Percentiles rank a stretch among this genome's conserved stretches.
Evolutionary conservation across 1,139 yeast genomes (phyloP).

Genomic region (Magnusiomyces tetraspermus): DNA sequence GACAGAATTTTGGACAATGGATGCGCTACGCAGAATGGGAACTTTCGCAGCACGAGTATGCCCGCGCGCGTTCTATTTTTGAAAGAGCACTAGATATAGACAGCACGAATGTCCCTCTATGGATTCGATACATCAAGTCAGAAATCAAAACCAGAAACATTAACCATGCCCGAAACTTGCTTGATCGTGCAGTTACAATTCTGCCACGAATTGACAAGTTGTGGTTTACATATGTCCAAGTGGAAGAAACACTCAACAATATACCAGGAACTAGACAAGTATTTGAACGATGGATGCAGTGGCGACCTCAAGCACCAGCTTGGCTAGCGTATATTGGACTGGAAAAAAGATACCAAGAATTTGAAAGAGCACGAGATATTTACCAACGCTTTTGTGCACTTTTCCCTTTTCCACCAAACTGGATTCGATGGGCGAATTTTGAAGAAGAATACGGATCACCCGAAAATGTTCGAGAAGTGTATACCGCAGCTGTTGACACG

Average conservation of each 20-base stretch:
- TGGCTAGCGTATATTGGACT: conserved; percentile 72
- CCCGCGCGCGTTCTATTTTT: conserved; percentile 72
- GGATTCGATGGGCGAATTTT: conserved; percentile 57
- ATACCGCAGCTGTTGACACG: conserved; percentile 56
- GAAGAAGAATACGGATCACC: conserved; percentile 48
- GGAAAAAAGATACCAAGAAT: conserved; percentile 59
- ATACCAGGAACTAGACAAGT: conserved; percentile 52
- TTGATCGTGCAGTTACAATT: conserved; percentile 66
- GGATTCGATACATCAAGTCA: conserved; percentile 75
- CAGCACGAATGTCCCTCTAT: conserved; percentile 63
- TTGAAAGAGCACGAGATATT: conserved; percentile 46
- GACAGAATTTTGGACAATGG: conserved; percentile 83
- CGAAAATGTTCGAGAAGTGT: conserved; percentile 50
- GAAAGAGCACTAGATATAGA: conserved; percentile 82
- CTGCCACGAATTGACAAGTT: conserved; percentile 76
- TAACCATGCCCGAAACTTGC: conserved; percentile 79
- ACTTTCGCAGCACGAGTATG: conserved; percentile 63
- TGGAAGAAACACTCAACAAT: conserved; percentile 73
- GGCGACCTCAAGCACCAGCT: conserved; percentile 48
- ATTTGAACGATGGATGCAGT: conserved; percentile 71
- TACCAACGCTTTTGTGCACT: conserved; percentile 48
- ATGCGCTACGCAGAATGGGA: conserved; percentile 87
- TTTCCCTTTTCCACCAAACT: conserved; percentile 47
- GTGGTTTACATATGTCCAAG: conserved; percentile 68
- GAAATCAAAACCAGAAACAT: conserved; percentile 66